phyloP scores from a whole-genome alignment of 768 basidiomycete genomes.

The Trametes cubensis region DNA sequence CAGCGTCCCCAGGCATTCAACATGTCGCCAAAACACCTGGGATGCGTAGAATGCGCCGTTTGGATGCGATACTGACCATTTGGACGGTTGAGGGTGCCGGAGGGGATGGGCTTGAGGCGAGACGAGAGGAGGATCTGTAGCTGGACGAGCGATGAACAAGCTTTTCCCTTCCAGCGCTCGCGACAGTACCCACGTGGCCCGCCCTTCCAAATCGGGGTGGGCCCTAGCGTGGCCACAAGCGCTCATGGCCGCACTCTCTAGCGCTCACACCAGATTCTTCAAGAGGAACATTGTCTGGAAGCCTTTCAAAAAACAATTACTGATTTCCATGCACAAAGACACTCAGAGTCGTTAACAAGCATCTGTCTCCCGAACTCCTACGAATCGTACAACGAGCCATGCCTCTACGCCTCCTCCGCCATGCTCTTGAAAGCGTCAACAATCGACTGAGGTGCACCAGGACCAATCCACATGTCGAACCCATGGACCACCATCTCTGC shows the following conservation, averaged over 20 bases:
- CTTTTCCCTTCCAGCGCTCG: slow-evolving; percentile 1
- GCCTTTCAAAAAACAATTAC: too few species aligned
- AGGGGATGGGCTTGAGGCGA: slow-evolving; percentile 18
- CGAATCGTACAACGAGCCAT: too few species aligned
- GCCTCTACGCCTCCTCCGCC: too few species aligned
- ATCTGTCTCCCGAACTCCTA: too few species aligned
- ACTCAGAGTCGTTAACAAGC: too few species aligned
- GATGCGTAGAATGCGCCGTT: background rate
- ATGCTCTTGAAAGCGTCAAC: background rate
- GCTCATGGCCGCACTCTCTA: background rate
- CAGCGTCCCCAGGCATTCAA: background rate
- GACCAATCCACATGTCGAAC: slow-evolving; percentile 13
- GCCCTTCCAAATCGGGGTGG: background rate
- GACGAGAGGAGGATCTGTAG: slow-evolving; percentile 8
- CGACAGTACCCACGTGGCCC: slow-evolving; percentile 5
- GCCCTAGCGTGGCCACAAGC: slow-evolving; percentile 1
- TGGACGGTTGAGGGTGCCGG: slow-evolving; percentile 16
- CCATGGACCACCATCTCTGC: slow-evolving; percentile 9
- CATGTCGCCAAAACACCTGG: slow-evolving; percentile 1
- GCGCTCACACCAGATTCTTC: too few species aligned
- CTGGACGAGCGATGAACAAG: slow-evolving; percentile 11
- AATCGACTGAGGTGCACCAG: slow-evolving; percentile 11
- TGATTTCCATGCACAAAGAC: too few species aligned
- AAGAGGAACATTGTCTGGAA: too few species aligned
- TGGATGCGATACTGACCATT: slow-evolving; percentile 21